A percentile compares a stretch with the other conserved stretches of the same genome.
phyloP scores from a whole-genome alignment of 805 yeast genomes.

The Hanseniaspora mollemarum region DNA sequence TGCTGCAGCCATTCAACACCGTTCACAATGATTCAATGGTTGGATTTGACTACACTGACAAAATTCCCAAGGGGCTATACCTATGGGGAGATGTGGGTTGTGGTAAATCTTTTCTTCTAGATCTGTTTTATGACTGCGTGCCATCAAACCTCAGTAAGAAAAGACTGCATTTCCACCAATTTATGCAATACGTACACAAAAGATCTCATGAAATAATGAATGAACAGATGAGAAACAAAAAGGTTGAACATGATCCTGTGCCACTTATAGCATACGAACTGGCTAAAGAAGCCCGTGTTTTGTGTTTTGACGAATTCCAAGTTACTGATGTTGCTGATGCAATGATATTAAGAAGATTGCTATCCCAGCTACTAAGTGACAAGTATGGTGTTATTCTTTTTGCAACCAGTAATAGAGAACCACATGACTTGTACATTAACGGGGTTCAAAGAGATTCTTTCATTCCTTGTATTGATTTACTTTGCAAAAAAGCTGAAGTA shows the following conservation, averaged over 20 bases:
- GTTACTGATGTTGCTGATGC: constrained; percentile 99
- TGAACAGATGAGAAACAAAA: constrained; percentile 39
- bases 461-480: constrained; percentile 77
- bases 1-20: constrained; percentile 16
- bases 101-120: constrained; percentile 98
- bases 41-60: constrained; percentile 25
- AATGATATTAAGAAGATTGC: constrained; percentile 73
- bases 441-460: constrained; percentile 90
- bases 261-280: constrained; percentile 77
- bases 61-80: constrained; percentile 72
- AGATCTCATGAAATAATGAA: constrained; percentile 64
- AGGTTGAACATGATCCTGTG: constrained; percentile 58
- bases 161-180: constrained; percentile 89
- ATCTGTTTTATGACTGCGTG: constrained; percentile 73
- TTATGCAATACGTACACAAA: constrained; percentile 89
- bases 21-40: constrained; percentile 15
- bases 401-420: constrained; percentile 91
- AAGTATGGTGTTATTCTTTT: constrained; percentile 77
- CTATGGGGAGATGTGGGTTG: constrained; percentile 97
- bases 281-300: constrained; percentile 59
- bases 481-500: constrained; percentile 64
- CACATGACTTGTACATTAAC: constrained; percentile 82
- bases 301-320: constrained; percentile 95
- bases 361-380: constrained; percentile 53
- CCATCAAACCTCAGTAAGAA: constrained; percentile 66